phyloP scores from a whole-genome alignment of 139 green algal genomes.

The Pycnococcus provasolii region DNA sequence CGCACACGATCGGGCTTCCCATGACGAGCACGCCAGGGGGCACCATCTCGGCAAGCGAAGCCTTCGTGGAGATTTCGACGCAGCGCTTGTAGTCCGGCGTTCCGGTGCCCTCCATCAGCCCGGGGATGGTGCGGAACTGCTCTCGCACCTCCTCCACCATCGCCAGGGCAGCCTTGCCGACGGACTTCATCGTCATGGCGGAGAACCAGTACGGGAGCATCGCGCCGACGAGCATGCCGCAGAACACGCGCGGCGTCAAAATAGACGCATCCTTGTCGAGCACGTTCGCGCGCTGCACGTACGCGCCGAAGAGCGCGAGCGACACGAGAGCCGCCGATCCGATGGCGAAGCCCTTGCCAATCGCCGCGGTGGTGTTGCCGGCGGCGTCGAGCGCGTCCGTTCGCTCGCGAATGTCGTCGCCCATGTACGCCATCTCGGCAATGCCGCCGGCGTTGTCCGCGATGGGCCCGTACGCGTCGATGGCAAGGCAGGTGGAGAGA shows the following conservation, averaged over 20 bases:
- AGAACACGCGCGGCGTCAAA: constrained; percentile 79
- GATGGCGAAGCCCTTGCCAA: constrained; percentile 96
- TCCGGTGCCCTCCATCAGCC: constrained; percentile 79
- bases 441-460: constrained; percentile 92
- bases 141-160: constrained; percentile 78
- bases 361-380: constrained; percentile 95
- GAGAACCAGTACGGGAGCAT: constrained; percentile 98
- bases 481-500: constrained; percentile 78
- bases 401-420: constrained; percentile 84
- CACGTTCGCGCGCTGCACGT: constrained; percentile 71
- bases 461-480: constrained; percentile 92
- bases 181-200: constrained; percentile 96
- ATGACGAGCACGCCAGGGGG: constrained; percentile 83
- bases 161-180: constrained; percentile 79
- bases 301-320: constrained; percentile 86
- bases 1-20: constrained; percentile 71
- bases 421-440: constrained; percentile 91
- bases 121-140: constrained; percentile 87
- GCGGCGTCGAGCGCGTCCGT: constrained; percentile 89
- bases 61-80: constrained; percentile 83
- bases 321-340: constrained; percentile 90
- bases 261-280: constrained; percentile 72
- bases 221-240: constrained; percentile 79
- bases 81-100: constrained; percentile 74
- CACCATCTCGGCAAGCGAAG: constrained; percentile 87